Percentiles rank a stretch among this genome's conserved stretches.
These are phyloP conservation scores for Apodospora peruviana DNA, from an alignment of 495 filamentous ascomycete species.

Conservation along the genomic window DNA sequence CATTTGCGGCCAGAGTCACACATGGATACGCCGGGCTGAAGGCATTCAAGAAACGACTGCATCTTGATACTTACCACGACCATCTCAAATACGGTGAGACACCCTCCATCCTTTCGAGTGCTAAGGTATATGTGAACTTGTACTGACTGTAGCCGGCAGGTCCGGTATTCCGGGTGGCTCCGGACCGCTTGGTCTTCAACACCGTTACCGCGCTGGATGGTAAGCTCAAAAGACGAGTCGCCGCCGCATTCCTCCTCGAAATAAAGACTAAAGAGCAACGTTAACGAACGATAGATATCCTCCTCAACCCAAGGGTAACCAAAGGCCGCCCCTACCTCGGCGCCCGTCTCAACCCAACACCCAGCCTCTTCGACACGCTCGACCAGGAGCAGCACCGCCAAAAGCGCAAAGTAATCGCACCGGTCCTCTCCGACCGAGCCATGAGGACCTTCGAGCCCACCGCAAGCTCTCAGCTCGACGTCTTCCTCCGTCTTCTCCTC, in stretches of 20 bases:
- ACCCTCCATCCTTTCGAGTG: neutral
- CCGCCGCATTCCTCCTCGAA: no score
- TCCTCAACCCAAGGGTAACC: neutral
- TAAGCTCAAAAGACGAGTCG: neutral
- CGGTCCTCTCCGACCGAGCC: neutral
- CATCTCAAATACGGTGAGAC: slow-evolving; percentile 1
- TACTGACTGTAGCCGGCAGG: neutral
- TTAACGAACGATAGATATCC: no score
- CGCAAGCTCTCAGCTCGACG: neutral
- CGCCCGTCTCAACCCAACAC: neutral
- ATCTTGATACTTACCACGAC: slow-evolving; percentile 29
- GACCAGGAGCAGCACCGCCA: neutral
- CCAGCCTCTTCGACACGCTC: neutral
- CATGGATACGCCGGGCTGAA: slow-evolving; percentile 36
- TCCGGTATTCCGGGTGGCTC: neutral
- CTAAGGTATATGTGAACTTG: neutral
- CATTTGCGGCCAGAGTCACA: slow-evolving; percentile 38
- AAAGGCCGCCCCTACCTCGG: neutral
- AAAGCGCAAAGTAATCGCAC: neutral
- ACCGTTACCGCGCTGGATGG: neutral
- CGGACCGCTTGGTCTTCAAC: neutral
- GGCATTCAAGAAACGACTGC: slow-evolving; percentile 34
- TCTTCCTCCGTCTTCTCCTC: neutral
- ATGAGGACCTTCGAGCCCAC: neutral
- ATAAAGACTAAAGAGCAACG: no score